Conservation (phyloP, 805 yeast species). For the Suhomyces faveliae region DNA sequence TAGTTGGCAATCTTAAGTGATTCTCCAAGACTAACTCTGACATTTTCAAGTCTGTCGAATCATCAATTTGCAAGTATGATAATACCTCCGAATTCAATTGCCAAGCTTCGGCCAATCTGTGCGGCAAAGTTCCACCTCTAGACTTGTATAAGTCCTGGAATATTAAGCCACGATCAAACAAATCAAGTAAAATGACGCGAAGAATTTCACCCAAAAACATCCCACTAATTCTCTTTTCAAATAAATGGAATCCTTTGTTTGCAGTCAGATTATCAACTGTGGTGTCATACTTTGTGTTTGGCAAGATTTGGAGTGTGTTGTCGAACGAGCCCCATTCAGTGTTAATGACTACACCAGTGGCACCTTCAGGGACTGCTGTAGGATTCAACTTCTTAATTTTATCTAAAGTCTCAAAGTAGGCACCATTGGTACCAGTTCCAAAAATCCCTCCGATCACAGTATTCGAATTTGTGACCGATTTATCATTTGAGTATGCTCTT, state of each 20-base stretch:
- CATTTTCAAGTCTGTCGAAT: constrained; percentile 65
- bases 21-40: constrained; percentile 68
- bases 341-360: constrained; percentile 77
- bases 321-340: constrained; percentile 99
- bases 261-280: constrained; percentile 70
- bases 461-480: constrained; percentile 61
- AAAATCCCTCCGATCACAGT: constrained; percentile 88
- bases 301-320: constrained; percentile 71
- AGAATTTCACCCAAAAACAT: constrained; percentile 91
- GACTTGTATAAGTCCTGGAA: constrained; percentile 50
- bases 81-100: constrained; percentile 78
- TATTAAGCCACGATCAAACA: constrained; percentile 56
- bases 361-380: constrained; percentile 38
- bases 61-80: constrained; percentile 84
- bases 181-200: constrained; percentile 69
- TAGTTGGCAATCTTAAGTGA: constrained; percentile 66
- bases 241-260: constrained; percentile 85
- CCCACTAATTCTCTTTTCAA: constrained; percentile 89
- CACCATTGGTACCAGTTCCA: constrained; percentile 98
- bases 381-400: constrained; percentile 70
- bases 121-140: constrained; percentile 49
- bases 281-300: constrained; percentile 74
- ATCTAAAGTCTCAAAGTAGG: constrained; percentile 76
- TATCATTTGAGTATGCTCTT: constrained; percentile 73
- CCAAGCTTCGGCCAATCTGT: constrained; percentile 74